Base-by-base conservation (phyloP, 2,329 filamentous ascomycete genomes). In the Diplodia corticola region DNA sequence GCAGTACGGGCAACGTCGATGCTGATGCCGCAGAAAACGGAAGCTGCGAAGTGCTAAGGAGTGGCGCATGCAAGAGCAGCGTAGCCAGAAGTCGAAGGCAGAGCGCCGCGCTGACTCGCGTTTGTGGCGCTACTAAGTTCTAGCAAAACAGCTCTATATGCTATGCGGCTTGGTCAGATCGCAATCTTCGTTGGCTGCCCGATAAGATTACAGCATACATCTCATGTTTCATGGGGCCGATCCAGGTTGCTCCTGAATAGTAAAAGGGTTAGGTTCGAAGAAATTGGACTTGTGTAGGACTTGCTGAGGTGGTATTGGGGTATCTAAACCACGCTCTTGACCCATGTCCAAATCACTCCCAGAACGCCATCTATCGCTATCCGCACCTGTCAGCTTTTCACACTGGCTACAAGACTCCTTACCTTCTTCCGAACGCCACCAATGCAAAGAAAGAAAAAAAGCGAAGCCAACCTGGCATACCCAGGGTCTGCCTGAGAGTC, bases 321-420 rank as follows among this genome's bases (percentile, higher is more conserved):
- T 60, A 60, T 60, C 55, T 60, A 60, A 60, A 48, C 55, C 37
- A 46, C 55, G 55, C 55, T 60, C 55, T 60, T 48, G 37, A 30
- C 44, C 55, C 55, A 30, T 15, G 28, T 28, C 55, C 55, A 60
- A 60, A 20, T n/a, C 12, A 60, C 28, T 30, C 24, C 30, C 17
- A 48, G 44, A 60, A 60, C 55, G 17, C 55, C 37, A 24, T 46
- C 37, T 60, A 48, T 60, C 55, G 15, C 22, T 30, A 20, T 30
- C 55, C 35, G 10, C 9, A 24, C 28, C 15, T 5, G n/a, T 48
- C 55, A 60, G 37, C 37, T 60, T n/a, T 48, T n/a, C 26, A 26
- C 26, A 17, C 37, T 17, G 17, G 20, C 17, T 26, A 13, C 30
- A 40, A 30, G 13, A 22, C 5, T n/a, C 55, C 55, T 30, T 60